Conservation (phyloP, 176 grass and related monocot species). For the Triticum urartu region DNA sequence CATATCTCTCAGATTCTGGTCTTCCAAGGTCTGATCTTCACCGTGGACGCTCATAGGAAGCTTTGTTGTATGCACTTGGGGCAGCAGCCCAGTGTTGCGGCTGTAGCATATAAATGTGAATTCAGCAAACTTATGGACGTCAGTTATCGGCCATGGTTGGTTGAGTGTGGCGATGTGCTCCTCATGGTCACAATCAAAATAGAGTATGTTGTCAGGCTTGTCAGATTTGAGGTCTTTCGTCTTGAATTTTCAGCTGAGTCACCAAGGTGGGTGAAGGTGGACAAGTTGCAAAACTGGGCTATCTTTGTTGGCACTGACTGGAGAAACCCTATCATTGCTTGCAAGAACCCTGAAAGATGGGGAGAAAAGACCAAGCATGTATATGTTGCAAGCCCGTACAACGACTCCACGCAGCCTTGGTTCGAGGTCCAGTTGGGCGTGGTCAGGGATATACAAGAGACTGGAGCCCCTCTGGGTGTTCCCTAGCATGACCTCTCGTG, state of each 20-base stretch:
- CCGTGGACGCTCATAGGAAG: neutral
- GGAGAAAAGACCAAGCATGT: neutral
- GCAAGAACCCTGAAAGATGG: constrained; percentile 12
- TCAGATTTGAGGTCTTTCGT: neutral
- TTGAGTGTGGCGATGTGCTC: neutral
- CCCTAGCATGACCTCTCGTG: neutral
- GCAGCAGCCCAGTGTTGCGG: neutral
- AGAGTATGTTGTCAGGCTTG: neutral
- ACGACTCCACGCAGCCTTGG: neutral
- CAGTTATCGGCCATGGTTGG: neutral
- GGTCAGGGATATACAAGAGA: neutral
- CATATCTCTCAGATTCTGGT: neutral
- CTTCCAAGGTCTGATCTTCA: neutral
- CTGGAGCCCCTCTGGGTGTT: neutral
- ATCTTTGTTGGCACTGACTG: neutral
- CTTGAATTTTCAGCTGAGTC: neutral
- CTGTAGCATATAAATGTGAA: neutral
- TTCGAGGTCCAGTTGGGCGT: neutral
- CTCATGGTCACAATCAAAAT: neutral
- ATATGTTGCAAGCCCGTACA: neutral
- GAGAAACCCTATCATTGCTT: neutral
- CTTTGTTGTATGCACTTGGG: neutral
- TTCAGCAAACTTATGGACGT: neutral
- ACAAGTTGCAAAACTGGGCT: neutral
- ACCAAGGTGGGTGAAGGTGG: neutral